Base-by-base conservation (phyloP, 352 stramenopile species). In the Pythium rhizo-oryzae region DNA sequence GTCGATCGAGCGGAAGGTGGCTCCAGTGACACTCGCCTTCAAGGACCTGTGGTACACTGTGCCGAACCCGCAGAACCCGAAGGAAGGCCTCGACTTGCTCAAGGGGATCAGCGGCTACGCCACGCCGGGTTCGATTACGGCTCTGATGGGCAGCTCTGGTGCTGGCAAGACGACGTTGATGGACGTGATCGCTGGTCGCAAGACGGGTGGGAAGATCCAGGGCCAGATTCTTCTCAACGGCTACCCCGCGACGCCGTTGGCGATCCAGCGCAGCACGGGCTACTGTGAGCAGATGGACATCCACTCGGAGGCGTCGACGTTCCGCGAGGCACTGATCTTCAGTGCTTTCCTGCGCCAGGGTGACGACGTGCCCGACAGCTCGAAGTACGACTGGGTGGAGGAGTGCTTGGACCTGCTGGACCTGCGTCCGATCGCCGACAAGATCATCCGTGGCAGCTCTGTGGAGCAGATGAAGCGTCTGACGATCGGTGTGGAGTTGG, bases 241-340 rank as follows among this genome's bases (percentile, higher is more conserved):
- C 15, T 35, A 77, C 35, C 3, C n/a, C 11, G 62, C 67, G 11
- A 67, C 66, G 4, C 37, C 65, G 23, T 28, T 68, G 18, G 68
- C 51, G 6, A 70, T 80, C 37, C 58, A 59, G 11, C 78, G 81
- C 0, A 81, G 70, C 59, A 90, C 83, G 2, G 49, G 97, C 90
- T 98, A 98, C 70, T 93, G 94, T 23, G 92, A 97, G 77, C 92
- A 97, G 69, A 92, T 93, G 67, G 67, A 74, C 43, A 66, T 91
- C 35, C 89, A 97, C 72, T 83, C 85, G 53, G 81, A 94, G 41
- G 74, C 84, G 8, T 82, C 87, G 5, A 98, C 96, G 4, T 95
- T 96, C 51, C 80, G 92, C 21, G 96, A 99, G 64, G 89, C 92
- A 12, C 85, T 99, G 24, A 81, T 78, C 7, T 99, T 98, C 69